phyloP scores from a whole-genome alignment of 495 filamentous ascomycete species.

The Daldinia concentrica region DNA sequence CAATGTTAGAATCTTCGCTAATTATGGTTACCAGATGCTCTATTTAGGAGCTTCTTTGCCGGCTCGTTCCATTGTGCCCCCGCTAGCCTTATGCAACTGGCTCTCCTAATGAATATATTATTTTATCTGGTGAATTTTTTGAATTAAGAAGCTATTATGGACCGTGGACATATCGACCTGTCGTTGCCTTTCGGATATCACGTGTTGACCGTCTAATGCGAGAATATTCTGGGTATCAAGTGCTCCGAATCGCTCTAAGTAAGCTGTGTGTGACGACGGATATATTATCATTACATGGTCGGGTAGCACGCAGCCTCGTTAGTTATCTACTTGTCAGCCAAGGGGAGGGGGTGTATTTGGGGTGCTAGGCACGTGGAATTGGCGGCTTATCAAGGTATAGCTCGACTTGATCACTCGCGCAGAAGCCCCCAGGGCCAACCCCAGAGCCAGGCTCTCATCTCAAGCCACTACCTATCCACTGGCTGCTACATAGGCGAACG shows the following conservation, averaged over 20 bases:
- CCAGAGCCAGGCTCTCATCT: slow-evolving; percentile 6
- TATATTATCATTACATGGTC: slow-evolving; percentile 15
- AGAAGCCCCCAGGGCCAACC: slow-evolving; percentile 8
- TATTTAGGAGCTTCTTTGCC: no score
- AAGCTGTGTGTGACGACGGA: slow-evolving; percentile 18
- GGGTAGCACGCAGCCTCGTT: slow-evolving; percentile 9
- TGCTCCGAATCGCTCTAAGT: slow-evolving; percentile 4
- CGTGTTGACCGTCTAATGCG: slow-evolving; percentile 24
- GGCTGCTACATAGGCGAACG: slow-evolving; percentile 9
- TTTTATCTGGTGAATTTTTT: background rate
- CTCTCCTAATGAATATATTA: background rate
- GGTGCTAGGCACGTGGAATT: slow-evolving; percentile 32
- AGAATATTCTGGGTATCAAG: slow-evolving; percentile 14
- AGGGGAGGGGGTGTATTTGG: background rate
- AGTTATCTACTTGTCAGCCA: background rate
- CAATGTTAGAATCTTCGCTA: no score
- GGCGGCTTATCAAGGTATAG: slow-evolving; percentile 29
- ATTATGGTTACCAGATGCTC: no score
- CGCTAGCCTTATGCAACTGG: background rate
- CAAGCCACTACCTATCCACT: background rate
- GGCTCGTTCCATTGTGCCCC: no score
- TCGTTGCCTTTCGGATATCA: slow-evolving; percentile 14
- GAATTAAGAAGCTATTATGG: background rate
- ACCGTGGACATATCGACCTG: background rate
- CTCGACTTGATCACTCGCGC: slow-evolving; percentile 34